Conservation (phyloP, 2,329 filamentous ascomycete genomes). For the Aphanoascus verrucosus region DNA sequence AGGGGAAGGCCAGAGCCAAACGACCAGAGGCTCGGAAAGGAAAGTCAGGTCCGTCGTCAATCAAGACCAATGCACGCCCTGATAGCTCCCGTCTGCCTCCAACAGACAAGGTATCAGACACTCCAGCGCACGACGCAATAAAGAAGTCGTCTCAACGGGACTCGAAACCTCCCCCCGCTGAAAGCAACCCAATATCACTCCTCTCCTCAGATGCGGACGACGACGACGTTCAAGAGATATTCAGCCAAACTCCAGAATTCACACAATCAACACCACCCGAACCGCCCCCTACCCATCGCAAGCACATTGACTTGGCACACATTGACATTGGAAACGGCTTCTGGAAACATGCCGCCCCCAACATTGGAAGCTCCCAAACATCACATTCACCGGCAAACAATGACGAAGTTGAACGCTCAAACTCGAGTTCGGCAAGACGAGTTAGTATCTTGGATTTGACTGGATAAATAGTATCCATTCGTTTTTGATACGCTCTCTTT, state of each 20-base stretch:
- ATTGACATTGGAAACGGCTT: conserved; percentile 8
- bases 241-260: neutral
- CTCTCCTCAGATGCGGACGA: too few species aligned
- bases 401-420: neutral
- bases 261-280: neutral
- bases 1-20: neutral
- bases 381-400: neutral
- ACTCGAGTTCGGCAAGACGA: neutral
- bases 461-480: neutral
- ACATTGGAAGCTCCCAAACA: neutral
- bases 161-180: too few species aligned
- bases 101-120: neutral
- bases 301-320: neutral
- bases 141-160: neutral
- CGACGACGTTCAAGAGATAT: neutral
- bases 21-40: neutral
- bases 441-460: conserved; percentile 13
- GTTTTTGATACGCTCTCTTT: neutral
- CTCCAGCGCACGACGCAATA: neutral
- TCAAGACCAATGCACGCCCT: neutral
- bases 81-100: neutral
- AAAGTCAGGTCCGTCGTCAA: neutral
- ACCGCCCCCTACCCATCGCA: neutral
- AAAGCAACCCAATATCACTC: neutral
- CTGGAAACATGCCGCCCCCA: conserved; percentile 2